Evolutionary conservation across 352 stramenopile genomes (phyloP), one percentile per base, ranked within the genome.

Genomic region (Phytophthora sansomeana): DNA sequence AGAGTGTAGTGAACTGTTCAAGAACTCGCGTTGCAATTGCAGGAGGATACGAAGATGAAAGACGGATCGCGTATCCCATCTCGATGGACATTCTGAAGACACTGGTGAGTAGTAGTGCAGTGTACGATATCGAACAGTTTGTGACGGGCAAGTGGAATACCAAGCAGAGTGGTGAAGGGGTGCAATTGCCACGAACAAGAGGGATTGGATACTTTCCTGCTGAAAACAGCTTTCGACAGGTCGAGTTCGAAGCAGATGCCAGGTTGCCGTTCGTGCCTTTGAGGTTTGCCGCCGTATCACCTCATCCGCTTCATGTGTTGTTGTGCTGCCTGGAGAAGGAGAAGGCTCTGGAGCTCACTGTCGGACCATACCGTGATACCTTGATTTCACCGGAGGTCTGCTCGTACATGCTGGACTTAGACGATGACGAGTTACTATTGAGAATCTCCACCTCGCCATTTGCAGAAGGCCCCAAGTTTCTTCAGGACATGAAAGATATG

Each of bases 401-500:
- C 43, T 24, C 29, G 19, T 68, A 33, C 30, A 56, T 71, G 62
- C 26, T 71, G 29, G 39, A 52, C 21, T 60, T 75, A 35, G 58
- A 41, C 19, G 67, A 75, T 29, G 55, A 60, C 32, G 35, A 72
- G 43, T 54, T 75, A 14, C 35, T 75, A 28, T 49, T 13, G 13
- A 61, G 19, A 33, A 75, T 75, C 48, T 75, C 67, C 14, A 75
- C 67, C 7, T 75, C 67, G 9, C 67, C 67, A 17, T 59, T 64
- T 53, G 63, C 61, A 39, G 67, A 75, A 47, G 67, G 67, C 8
- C 67, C 67, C 38, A 75, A 75, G 43, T 75, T 75, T 54, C 49
- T 71, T 55, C 61, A 68, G 43, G 67, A 75, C 26, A 75, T 75
- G 67, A 67, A 47, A 29, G 55, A 68, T 16, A 75, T 75, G 67